Percentiles rank a stretch among this genome's conserved stretches.
These are phyloP conservation scores for Cavenderia fasciculata DNA, from an alignment of 78 protist species.

Conservation along the genomic window DNA sequence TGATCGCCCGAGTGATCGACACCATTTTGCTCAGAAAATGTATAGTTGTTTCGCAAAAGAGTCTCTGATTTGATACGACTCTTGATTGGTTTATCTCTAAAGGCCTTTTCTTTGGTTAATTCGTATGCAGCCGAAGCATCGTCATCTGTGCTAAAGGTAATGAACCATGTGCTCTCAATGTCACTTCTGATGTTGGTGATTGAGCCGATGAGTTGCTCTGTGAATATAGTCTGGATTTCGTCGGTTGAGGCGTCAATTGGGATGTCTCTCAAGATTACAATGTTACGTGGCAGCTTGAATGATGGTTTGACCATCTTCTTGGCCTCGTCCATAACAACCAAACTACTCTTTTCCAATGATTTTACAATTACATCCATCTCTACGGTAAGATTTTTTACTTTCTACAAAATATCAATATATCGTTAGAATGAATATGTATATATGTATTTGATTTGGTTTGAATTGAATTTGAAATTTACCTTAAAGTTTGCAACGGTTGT, in stretches of 20 bases:
- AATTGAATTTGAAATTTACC: neutral
- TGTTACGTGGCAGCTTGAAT: conserved; percentile 39
- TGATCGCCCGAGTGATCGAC: neutral
- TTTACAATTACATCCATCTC: conserved; percentile 55
- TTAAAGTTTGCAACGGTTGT: conserved; percentile 53
- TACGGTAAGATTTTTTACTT: conserved; percentile 44
- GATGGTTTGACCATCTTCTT: conserved; percentile 55
- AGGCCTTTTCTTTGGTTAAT: conserved; percentile 3
- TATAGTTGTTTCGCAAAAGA: conserved; percentile 14
- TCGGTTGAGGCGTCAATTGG: conserved; percentile 27
- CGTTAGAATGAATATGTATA: neutral
- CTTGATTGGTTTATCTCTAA: conserved; percentile 70
- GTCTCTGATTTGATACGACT: conserved; percentile 78
- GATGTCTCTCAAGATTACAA: conserved; percentile 72
- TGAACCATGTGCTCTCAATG: conserved; percentile 71
- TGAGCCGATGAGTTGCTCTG: neutral
- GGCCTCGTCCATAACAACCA: conserved; percentile 42
- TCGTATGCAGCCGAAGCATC: conserved; percentile 67
- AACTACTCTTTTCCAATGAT: conserved; percentile 40
- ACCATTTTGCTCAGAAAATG: neutral
- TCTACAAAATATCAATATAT: neutral
- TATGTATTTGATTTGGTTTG: neutral
- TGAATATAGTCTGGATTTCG: conserved; percentile 64
- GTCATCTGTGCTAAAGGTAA: conserved; percentile 61
- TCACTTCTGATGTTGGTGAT: conserved; percentile 14